Percentiles rank a stretch among this genome's conserved stretches.
These are phyloP conservation scores for Cutaneotrichosporon arboriforme DNA, from an alignment of 1,284 basidiomycete species.

Conservation along the genomic window DNA sequence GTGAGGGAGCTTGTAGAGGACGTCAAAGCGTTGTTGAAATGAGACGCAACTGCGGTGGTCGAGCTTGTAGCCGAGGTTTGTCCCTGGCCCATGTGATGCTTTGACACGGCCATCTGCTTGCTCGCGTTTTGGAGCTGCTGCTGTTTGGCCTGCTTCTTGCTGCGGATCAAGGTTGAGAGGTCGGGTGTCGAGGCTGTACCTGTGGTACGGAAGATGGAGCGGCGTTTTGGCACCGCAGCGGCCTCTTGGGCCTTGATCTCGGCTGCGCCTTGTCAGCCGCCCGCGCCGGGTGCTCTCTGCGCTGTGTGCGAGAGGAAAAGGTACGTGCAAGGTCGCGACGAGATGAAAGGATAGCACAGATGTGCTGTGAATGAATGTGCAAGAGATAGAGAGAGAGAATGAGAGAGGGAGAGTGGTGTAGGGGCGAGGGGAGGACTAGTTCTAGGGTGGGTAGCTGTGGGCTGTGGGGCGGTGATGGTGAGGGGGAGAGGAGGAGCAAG, in stretches of 20 bases:
- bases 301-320: neutral
- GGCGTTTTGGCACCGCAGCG: conserved; percentile 53
- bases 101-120: conserved; percentile 49
- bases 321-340: neutral
- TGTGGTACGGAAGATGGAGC: conserved; percentile 76
- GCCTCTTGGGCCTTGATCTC: conserved; percentile 27
- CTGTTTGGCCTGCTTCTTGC: conserved; percentile 54
- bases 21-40: neutral
- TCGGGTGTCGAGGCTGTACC: conserved; percentile 85
- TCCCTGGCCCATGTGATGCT: neutral
- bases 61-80: neutral
- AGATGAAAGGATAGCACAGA: neutral
- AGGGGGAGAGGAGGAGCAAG: too few relatives aligned
- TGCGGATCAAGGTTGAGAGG: conserved; percentile 65
- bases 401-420: neutral
- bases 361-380: neutral
- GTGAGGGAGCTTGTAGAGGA: conserved; percentile 5
- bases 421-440: neutral
- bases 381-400: neutral
- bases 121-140: conserved; percentile 1
- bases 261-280: conserved; percentile 4
- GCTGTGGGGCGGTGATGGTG: too few relatives aligned
- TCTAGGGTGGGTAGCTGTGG: neutral
- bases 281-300: neutral
- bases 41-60: neutral